Percentiles rank a stretch among this genome's conserved stretches.
phyloP scores from a whole-genome alignment of 192 early-diverging fungal species.

The Kickxella alabastrina region DNA sequence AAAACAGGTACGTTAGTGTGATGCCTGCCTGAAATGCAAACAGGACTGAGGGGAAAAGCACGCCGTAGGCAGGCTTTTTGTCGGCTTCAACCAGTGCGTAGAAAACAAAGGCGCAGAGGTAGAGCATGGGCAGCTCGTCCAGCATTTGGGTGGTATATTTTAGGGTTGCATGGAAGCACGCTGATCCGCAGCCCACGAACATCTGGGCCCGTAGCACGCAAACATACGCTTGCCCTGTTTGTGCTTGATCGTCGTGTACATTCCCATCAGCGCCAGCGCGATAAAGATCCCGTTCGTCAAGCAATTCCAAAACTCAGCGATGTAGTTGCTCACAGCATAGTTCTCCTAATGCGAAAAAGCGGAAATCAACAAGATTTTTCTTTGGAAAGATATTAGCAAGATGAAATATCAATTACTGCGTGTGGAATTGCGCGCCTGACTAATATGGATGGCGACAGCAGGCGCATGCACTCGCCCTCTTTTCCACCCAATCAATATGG shows the following conservation, averaged over 20 bases:
- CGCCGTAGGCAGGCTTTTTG: slow-evolving; percentile 2
- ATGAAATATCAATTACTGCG: too few species aligned
- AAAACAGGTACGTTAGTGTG: slow-evolving; percentile 44
- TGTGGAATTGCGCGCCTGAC: too few species aligned
- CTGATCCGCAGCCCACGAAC: slow-evolving; percentile 61
- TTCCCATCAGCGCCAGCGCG: slow-evolving; percentile 54
- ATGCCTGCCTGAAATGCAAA: slow-evolving; percentile 30
- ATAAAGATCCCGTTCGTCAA: slow-evolving; percentile 62
- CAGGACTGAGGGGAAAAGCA: slow-evolving; percentile 20
- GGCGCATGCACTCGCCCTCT: too few species aligned
- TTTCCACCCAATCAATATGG: too few species aligned
- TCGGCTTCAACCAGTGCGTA: slow-evolving; percentile 48
- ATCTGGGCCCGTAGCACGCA: slow-evolving; percentile 53
- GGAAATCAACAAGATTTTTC: too few species aligned
- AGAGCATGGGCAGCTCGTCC: slow-evolving; percentile 76
- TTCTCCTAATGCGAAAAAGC: slow-evolving; percentile 52
- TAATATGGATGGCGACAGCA: too few species aligned
- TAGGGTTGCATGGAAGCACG: slow-evolving; percentile 69
- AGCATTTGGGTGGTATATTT: slow-evolving; percentile 62
- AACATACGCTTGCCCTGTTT: slow-evolving; percentile 49
- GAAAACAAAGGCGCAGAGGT: slow-evolving; percentile 42
- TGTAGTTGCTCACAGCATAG: slow-evolving; percentile 59
- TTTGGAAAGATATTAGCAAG: too few species aligned
- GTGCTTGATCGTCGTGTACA: slow-evolving; percentile 50
- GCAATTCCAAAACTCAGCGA: slow-evolving; percentile 74